Base-by-base conservation (phyloP, 768 basidiomycete species). In the Lactifluus echinatus region DNA sequence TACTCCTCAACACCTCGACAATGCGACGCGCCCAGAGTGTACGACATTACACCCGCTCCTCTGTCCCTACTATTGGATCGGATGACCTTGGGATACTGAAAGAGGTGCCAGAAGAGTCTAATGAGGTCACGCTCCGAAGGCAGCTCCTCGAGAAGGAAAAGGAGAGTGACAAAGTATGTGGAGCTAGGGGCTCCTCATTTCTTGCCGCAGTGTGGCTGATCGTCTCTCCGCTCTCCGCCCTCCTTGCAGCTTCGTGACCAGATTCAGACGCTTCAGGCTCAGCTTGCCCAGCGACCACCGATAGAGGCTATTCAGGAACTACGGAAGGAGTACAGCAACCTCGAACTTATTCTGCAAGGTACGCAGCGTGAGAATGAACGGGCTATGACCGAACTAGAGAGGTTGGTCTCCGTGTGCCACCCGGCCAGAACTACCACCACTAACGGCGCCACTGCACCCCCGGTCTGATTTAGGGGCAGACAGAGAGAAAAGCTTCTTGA, bases 331-430 rank as follows among this genome's bases (percentile, higher is more conserved):
- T 82, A 83, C 64, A 81, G 81, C 63, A 85, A 87, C 56, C 72
- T 90, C 1, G 89, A 90, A 37, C 73, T 92, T 17, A 73, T 92
- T 3, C 70, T 90, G 0, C 80, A 87, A 57, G 89, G 89, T 0
- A 91, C 89, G 0, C 88, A 90, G 61, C 74, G 88, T 49, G 90
- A 93, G 72, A 93, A 93, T 64, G 89, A 91, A 63, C 76, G 85
- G 48, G 86, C 84, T 60, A 91, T 92, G 89, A 75, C 80, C 0
- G 87, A 90, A 57, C 74, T 89, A 2, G 89, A 91, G 55, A 76
- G 84, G 86, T 84, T 55, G 49, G 74, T 71, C 19, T 17, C 26
- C n/a, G 19, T n/a, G 8, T 33, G 23, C 43, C 26, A 42, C 47
- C 44, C 2, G 3, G n/a, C 47, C 14, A 46, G 40, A 28, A 17